Evolutionary conservation across 352 stramenopile genomes (phyloP), one percentile per base, ranked within the genome.

Genomic region (Peronospora belbahrii): DNA sequence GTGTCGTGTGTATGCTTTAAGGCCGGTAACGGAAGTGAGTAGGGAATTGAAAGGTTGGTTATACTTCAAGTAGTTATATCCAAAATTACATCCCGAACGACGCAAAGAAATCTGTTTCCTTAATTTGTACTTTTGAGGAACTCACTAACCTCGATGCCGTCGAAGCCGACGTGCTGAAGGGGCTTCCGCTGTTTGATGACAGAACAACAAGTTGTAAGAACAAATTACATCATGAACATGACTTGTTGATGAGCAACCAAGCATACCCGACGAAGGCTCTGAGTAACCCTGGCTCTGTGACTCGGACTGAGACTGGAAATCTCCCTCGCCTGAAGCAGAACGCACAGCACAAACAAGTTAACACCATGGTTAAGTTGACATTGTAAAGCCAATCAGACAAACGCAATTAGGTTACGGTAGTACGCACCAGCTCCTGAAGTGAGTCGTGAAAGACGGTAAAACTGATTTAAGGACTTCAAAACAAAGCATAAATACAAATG

Each of bases 401-500:
- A 36, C 11, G n/a, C 49, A 2, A 28, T 28, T 33, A n/a, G n/a
- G 27, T 10, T 23, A 54, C 8, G n/a, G 8, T 18, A 23, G 35
- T 19, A 50, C 62, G 41, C 36, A 80, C 70, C 56, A 18, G 45
- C 47, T 39, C 65, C 67, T 19, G 74, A 49, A 15, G 61, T 79
- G 44, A 88, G 65, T 34, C 71, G 77, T 4, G 77, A 67, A 24
- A 91, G 53, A 13, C 67, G 67, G 50, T 86, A 88, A 48, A 91
- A 88, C 47, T 87, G 84, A 61, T 82, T 64, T 6, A 91, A 52
- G 13, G 79, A 91, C 79, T 90, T 47, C 33, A 56, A n/a, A 53
- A 18, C 20, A 38, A 19, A 42, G 11, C 23, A 17, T 22, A 23
- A 15, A 10, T 0, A 18, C 25, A 20, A 18, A 36, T 17, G 28